A percentile compares a stretch with the other conserved stretches of the same genome.
Conservation (phyloP, 257 asterid species). For the Prunella vulgaris region DNA sequence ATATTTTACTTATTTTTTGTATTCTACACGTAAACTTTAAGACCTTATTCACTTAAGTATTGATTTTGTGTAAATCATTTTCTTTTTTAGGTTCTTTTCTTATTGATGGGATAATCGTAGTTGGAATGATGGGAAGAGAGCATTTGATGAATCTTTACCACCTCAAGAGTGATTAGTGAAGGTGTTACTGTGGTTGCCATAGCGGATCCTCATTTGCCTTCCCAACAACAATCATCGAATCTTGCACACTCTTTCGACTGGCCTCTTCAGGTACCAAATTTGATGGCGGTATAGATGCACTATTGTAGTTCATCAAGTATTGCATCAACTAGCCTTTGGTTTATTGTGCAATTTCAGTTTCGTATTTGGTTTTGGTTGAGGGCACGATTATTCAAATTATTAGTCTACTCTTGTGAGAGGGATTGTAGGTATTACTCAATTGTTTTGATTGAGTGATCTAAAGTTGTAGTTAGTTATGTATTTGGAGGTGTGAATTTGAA, state of each 20-base stretch:
- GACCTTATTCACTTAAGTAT: no score
- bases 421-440: no score
- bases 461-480: not conserved
- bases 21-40: no score
- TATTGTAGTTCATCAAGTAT: no score
- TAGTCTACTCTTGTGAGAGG: no score
- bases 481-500: constrained; percentile 22
- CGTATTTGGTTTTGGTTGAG: not conserved
- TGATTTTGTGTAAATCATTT: no score
- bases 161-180: constrained; percentile 47
- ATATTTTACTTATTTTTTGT: no score
- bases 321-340: not conserved
- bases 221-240: constrained; percentile 48
- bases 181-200: constrained; percentile 75
- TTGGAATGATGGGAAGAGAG: constrained; percentile 99
- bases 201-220: constrained; percentile 88
- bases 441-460: not conserved
- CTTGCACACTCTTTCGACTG: constrained; percentile 59
- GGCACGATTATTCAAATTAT: no score
- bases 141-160: constrained; percentile 77
- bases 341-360: not conserved
- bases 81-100: no score
- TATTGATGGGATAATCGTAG: constrained; percentile 94
- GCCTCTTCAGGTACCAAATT: constrained; percentile 51
- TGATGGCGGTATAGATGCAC: no score